Evolutionary conservation across 306 rosid genomes (phyloP), one percentile per base, ranked within the genome.

Genomic region (Psophocarpus tetragonolobus): DNA sequence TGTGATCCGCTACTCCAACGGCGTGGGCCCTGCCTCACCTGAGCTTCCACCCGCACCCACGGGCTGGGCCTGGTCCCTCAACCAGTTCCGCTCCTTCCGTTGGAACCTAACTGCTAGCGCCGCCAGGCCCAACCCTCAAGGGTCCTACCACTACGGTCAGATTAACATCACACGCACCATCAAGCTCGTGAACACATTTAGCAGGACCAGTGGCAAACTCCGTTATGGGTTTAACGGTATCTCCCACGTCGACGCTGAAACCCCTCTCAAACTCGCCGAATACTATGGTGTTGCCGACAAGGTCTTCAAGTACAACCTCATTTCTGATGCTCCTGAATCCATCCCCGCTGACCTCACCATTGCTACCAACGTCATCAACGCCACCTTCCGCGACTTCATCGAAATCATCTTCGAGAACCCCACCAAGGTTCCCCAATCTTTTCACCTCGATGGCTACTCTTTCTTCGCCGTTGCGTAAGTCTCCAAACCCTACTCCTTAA

Each of bases 101-200:
- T 93, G 97, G 98, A 93, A 93, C 82, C 91, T 93, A 23, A 89
- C 98, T 2, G 87, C 98, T 1, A 88, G 90, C 17, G 98, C 98
- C 14, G 98, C 97, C 3, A 91, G 98, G 75, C 98, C 98, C 14
- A 93, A 93, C 56, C 97, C 98, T 33, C 98, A 93, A 30, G 98
- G 98, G 0, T 93, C 98, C 0, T 93, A 81, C 84, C 91, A 91
- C 33, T 93, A 93, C 10, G 98, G 98, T 4, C 63, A 77, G 24
- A 91, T 93, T 76, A 91, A 89, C 88, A 93, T 93, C 63, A 88
- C 92, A 11, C 93, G 98, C 64, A 93, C 98, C 20, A 84, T 93
- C 71, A 89, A 77, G 83, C 0, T 93, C 0, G 82, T 61, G 14
- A 89, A 91, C 88, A 64, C 91, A 0, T 79, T 47, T 0, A 10